phyloP scores from a whole-genome alignment of 2,329 filamentous ascomycete species.

The Trichoderma afroharzianum region DNA sequence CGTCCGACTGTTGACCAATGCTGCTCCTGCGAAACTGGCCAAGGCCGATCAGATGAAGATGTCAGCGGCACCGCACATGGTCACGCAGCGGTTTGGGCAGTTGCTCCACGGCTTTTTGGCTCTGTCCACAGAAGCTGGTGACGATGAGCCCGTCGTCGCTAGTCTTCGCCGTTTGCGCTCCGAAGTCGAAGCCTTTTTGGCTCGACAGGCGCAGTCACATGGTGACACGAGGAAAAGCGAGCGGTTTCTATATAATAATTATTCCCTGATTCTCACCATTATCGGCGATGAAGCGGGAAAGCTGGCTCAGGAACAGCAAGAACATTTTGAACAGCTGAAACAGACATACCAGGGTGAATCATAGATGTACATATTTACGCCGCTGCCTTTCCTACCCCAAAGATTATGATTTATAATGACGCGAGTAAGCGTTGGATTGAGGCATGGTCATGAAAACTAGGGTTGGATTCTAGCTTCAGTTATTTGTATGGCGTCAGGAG shows the following conservation, averaged over 20 bases:
- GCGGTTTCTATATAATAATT: constrained; percentile 93
- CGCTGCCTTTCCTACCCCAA: neutral
- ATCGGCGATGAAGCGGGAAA: constrained; percentile 74
- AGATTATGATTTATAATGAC: neutral
- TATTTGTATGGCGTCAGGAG: constrained; percentile 10
- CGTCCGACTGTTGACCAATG: constrained; percentile 61
- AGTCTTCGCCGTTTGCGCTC: constrained; percentile 72
- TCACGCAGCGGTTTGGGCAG: constrained; percentile 94
- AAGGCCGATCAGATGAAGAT: constrained; percentile 53
- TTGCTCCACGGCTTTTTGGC: constrained; percentile 80
- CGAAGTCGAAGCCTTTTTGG: constrained; percentile 81
- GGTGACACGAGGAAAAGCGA: constrained; percentile 77
- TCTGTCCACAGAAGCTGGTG: constrained; percentile 83
- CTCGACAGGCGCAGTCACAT: constrained; percentile 70
- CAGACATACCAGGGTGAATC: constrained; percentile 49
- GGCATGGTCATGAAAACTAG: neutral
- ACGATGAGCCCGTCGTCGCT: constrained; percentile 86
- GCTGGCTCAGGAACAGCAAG: constrained; percentile 69
- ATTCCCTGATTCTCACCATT: constrained; percentile 89
- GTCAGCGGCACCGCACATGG: constrained; percentile 80
- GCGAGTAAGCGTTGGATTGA: neutral
- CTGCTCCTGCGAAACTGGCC: constrained; percentile 42
- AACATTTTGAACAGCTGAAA: constrained; percentile 68
- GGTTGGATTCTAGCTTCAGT: neutral
- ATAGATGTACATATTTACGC: constrained; percentile 2